phyloP scores from a whole-genome alignment of 345 rosid species.

The Bruguiera sexangula region DNA sequence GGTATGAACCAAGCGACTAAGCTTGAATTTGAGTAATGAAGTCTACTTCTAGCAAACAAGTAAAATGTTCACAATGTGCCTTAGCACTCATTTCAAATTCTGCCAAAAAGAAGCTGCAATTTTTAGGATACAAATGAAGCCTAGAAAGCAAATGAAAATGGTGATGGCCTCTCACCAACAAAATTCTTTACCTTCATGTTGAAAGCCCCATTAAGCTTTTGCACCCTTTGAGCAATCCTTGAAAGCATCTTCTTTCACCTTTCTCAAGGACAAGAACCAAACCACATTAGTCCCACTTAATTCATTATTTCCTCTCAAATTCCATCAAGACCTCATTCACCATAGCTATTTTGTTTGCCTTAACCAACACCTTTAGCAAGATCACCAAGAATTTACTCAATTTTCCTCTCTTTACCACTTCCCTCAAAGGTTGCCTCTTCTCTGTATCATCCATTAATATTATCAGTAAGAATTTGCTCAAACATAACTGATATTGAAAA shows the following conservation, averaged over 20 bases:
- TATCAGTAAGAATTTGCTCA: constrained; percentile 10
- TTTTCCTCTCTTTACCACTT: constrained; percentile 33
- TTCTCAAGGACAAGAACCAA: constrained; percentile 31
- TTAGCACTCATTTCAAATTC: too few relatives aligned
- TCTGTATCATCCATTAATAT: constrained; percentile 35
- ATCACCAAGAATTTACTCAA: constrained; percentile 43
- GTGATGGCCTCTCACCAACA: constrained; percentile 10
- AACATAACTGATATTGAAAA: too few relatives aligned
- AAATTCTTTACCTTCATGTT: constrained; percentile 33
- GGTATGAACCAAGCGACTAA: too few relatives aligned
- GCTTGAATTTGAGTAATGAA: too few relatives aligned
- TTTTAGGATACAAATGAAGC: too few relatives aligned
- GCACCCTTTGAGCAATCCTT: constrained; percentile 26
- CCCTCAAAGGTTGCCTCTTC: constrained; percentile 38
- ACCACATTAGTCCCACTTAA: constrained; percentile 36
- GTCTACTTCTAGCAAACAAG: too few relatives aligned
- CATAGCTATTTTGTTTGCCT: constrained; percentile 43
- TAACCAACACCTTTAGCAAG: constrained; percentile 48
- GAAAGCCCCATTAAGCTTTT: constrained; percentile 26
- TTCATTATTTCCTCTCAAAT: constrained; percentile 54
- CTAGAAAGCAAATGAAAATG: neutral
- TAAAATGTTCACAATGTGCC: too few relatives aligned
- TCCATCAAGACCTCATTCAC: constrained; percentile 53
- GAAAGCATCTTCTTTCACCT: constrained; percentile 24
- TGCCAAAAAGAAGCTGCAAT: too few relatives aligned